Conservation (phyloP, 2,329 filamentous ascomycete species). For the Drechmeria coniospora region DNA sequence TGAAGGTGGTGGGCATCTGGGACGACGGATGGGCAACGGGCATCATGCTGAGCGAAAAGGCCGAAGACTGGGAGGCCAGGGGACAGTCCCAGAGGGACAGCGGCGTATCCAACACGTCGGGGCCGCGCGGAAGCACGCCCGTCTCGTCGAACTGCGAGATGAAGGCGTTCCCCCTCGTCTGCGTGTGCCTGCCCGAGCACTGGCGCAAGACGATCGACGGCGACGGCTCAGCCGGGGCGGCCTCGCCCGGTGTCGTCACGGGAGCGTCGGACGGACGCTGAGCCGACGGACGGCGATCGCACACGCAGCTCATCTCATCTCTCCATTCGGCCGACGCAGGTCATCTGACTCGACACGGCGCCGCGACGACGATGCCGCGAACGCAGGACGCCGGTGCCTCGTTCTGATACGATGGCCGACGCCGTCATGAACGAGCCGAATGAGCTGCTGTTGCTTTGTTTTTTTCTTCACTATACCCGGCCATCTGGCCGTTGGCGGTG, state of each 20-base stretch:
- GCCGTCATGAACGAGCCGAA: constrained; percentile 4
- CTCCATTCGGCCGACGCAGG: constrained; percentile 7
- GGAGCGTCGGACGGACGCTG: constrained; percentile 3
- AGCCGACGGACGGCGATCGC: too few species aligned
- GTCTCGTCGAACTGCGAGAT: constrained; percentile 55
- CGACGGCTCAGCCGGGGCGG: constrained; percentile 55
- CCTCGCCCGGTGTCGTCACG: constrained; percentile 24
- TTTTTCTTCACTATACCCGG: constrained; percentile 4
- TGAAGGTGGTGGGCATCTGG: constrained; percentile 97
- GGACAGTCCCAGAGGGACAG: constrained; percentile 75
- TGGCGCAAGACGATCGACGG: constrained; percentile 96
- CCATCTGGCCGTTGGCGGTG: constrained; percentile 1
- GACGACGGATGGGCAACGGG: constrained; percentile 98
- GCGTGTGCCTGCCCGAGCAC: constrained; percentile 86
- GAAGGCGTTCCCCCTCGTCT: constrained; percentile 94
- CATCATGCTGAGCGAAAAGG: constrained; percentile 63
- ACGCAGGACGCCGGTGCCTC: constrained; percentile 1
- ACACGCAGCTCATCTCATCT: too few species aligned
- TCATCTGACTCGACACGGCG: constrained; percentile 5
- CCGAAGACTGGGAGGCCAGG: constrained; percentile 76
- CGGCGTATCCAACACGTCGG: constrained; percentile 72
- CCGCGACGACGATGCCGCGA: constrained; percentile 4
- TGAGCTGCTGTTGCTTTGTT: constrained; percentile 6
- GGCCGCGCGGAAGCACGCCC: constrained; percentile 45
- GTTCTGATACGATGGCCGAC: too few species aligned